These are phyloP conservation scores for Leptographium procerum DNA, from an alignment of 2,329 filamentous ascomycete species.

Conservation along the genomic window DNA sequence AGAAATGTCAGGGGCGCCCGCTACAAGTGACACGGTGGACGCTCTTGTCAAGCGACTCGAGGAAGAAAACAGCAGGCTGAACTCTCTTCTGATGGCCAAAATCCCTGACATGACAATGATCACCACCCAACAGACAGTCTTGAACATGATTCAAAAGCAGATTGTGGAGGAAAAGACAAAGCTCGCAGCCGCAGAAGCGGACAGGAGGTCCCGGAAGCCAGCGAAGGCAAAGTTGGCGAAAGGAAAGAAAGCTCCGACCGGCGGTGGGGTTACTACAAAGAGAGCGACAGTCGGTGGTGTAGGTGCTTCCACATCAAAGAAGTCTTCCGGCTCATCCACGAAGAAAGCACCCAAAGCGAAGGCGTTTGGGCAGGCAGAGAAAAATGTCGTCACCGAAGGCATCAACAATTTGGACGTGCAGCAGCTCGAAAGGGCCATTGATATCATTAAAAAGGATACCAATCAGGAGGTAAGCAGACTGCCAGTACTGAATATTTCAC, in stretches of 20 bases:
- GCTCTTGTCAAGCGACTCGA: conserved; percentile 39
- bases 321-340: conserved; percentile 14
- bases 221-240: conserved; percentile 44
- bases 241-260: conserved; percentile 27
- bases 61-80: conserved; percentile 49
- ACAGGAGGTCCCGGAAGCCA: conserved; percentile 47
- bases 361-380: conserved; percentile 67
- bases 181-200: conserved; percentile 38
- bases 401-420: conserved; percentile 69
- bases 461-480: conserved; percentile 53
- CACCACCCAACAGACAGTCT: conserved; percentile 47
- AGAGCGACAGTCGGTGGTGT: conserved; percentile 10
- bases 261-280: conserved; percentile 8
- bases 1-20: conserved; percentile 32
- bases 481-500: conserved; percentile 16
- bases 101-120: conserved; percentile 41
- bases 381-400: conserved; percentile 79
- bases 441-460: conserved; percentile 81
- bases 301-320: conserved; percentile 20
- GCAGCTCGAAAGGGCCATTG: conserved; percentile 71
- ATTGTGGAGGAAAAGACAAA: conserved; percentile 62
- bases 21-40: conserved; percentile 36
- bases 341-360: conserved; percentile 43
- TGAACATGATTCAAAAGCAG: conserved; percentile 56
- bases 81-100: conserved; percentile 37